These are phyloP conservation scores for Raphanus hybrid DNA, from an alignment of 441 rosid genomes.

Conservation along the genomic window DNA sequence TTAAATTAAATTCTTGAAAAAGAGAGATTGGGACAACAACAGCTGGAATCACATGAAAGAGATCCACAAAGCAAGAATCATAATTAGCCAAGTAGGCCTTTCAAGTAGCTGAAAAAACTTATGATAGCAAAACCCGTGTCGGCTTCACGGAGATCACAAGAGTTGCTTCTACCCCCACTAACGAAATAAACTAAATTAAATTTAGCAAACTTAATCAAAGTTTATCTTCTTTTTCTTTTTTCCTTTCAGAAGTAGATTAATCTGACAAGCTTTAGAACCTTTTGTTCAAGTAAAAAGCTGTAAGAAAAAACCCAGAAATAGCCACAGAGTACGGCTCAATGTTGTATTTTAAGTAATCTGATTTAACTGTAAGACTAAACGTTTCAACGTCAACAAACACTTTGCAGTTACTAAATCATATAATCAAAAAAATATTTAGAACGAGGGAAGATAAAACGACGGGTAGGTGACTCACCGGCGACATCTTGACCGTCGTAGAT, in stretches of 20 bases:
- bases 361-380: slow-evolving; percentile 3
- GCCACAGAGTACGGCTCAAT: not conserved
- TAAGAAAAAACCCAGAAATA: not conserved
- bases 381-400: not conserved
- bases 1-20: slow-evolving; percentile 20
- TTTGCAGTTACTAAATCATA: slow-evolving; percentile 3
- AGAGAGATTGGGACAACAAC: slow-evolving; percentile 40
- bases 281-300: slow-evolving; percentile 14
- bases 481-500: slow-evolving; percentile 84
- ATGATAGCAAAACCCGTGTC: slow-evolving; percentile 54
- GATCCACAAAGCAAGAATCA: slow-evolving; percentile 46
- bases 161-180: slow-evolving; percentile 44
- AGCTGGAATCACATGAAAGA: slow-evolving; percentile 66
- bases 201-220: slow-evolving; percentile 3
- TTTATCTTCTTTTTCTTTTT: not conserved
- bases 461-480: slow-evolving; percentile 69
- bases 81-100: slow-evolving; percentile 45
- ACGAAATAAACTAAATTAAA: slow-evolving; percentile 36
- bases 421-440: not conserved
- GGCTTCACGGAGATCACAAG: slow-evolving; percentile 59
- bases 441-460: slow-evolving; percentile 1
- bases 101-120: slow-evolving; percentile 40
- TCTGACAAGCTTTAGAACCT: slow-evolving; percentile 22
- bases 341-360: not conserved
- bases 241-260: not conserved